Base-by-base conservation (phyloP, 2,329 filamentous ascomycete species). In the Alternaria gansuensis region DNA sequence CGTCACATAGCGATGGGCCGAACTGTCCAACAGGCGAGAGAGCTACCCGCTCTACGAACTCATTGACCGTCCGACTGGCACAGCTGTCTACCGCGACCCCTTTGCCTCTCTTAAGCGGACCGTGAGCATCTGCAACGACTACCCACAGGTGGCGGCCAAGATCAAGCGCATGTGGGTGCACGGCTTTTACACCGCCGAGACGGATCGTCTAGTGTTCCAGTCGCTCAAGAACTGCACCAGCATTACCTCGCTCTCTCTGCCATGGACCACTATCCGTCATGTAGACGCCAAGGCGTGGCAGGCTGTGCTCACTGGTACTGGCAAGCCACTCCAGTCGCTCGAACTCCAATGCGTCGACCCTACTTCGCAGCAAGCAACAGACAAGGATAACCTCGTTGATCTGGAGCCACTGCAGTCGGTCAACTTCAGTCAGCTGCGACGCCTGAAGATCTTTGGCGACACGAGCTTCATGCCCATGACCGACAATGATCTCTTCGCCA, bases 81-180 rank as follows among this genome's bases (percentile, higher is more conserved):
- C 79, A 29, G 80, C 80, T 44, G 82, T 85, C 60, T 84, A 83
- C 71, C 82, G 81, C 50, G 81, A 85, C 69, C 83, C 83, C 0
- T 84, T 82, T 70, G 75, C 77, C 51, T 81, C 80, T 1, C 75
- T 85, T 51, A 80, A 78, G 70, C 75, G 79, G 36, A 84, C 82
- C 4, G 78, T 80, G 21, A 71, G 74, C 33, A 79, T 84, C 24
- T 81, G 85, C 67, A 71, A 74, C 34, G 65, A 77, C 37, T 80
- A 78, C 49, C 80, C 82, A 2, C 70, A 77, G 29, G 74, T 84
- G 9, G 82, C 82, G 3, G 73, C 76, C 23, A 79, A 83, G 65
- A 82, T 85, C 54, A 81, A 79, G 54, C 81, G 82, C 44, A 77
- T 85, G 66, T 85, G 82, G 82, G 84, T 85, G 70, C 81, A 84